Evolutionary conservation across 768 basidiomycete genomes (phyloP).

Genomic region (Gymnopilus dilepis): DNA sequence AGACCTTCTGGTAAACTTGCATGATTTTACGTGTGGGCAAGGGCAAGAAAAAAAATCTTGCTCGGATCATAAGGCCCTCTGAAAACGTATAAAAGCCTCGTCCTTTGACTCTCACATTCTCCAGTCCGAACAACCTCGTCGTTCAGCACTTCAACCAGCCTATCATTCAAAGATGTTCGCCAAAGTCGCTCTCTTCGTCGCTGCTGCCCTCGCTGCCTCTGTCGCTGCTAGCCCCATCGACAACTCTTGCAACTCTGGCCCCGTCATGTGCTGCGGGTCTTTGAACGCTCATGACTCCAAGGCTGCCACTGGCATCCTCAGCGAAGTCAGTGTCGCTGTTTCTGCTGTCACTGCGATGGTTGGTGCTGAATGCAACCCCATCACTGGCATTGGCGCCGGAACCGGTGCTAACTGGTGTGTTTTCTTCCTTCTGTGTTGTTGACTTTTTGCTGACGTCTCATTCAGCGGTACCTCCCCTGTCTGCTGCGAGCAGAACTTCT

Average conservation of each 20-base stretch:
- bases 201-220: constrained; percentile 5
- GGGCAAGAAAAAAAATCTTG: neutral
- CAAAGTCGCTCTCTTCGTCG: constrained; percentile 9
- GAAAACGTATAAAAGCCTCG: constrained; percentile 5
- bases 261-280: constrained; percentile 21
- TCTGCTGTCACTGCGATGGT: constrained; percentile 10
- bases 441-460: neutral
- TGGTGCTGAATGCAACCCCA: constrained; percentile 19
- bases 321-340: constrained; percentile 6
- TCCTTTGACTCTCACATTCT: neutral
- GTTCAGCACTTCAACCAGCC: constrained; percentile 6
- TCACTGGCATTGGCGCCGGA: constrained; percentile 20
- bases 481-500: constrained; percentile 22
- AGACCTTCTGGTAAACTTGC: neutral
- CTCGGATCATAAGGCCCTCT: too few relatives aligned
- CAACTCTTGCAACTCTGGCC: constrained; percentile 24
- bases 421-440: neutral
- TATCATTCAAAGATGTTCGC: constrained; percentile 12
- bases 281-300: neutral
- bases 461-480: constrained; percentile 15
- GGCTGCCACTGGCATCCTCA: constrained; percentile 6
- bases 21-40: neutral
- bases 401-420: constrained; percentile 18
- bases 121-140: constrained; percentile 4
- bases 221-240: constrained; percentile 9